Evolutionary conservation across 805 yeast species (phyloP), one percentile per base, ranked within the genome.

Genomic region (Gaillardinia entomophila): DNA sequence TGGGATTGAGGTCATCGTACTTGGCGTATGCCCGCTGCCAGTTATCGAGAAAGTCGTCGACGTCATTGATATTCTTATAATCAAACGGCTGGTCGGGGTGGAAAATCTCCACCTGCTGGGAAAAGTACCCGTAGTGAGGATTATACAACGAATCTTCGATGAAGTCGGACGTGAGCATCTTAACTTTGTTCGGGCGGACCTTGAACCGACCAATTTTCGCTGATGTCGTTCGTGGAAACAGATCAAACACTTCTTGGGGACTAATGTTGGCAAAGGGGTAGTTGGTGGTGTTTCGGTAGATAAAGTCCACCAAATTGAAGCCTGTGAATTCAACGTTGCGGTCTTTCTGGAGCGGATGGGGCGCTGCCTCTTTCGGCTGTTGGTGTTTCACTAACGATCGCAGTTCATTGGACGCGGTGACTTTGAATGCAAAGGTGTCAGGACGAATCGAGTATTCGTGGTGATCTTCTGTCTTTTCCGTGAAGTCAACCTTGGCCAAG

Each of bases 61-160:
- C 75, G 33, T 77, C 82, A 11, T 57, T 51, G 35, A 83, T 60
- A 18, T 71, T 56, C 20, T 66, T 62, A 51, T 78, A 85, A 28
- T 78, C 73, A 45, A 83, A 79, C 0, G 89, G 85, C 28, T 66
- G 56, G 16, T 71, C 73, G 2, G 79, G 77, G 37, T 81, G 80
- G 54, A 79, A 84, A 42, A 84, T 84, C 48, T 80, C 83, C 6
- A 83, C 94, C 42, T 82, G 82, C 43, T 77, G 73, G 1, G 87
- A 70, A 46, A 86, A 86, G 54, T 86, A 87, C 1, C 96, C 96
- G 51, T 86, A 86, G 41, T 69, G 49, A 0, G 90, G 87, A 55
- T 87, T 83, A 51, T 86, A 86, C 45, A 86, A 58, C 13, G 90
- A 79, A 52, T 86, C 94, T 46, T 85, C 94, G 36, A 86, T 87